Conservation (phyloP, 371 early-diverging fungal genomes). For the Paraphysoderma sedebokerense region DNA sequence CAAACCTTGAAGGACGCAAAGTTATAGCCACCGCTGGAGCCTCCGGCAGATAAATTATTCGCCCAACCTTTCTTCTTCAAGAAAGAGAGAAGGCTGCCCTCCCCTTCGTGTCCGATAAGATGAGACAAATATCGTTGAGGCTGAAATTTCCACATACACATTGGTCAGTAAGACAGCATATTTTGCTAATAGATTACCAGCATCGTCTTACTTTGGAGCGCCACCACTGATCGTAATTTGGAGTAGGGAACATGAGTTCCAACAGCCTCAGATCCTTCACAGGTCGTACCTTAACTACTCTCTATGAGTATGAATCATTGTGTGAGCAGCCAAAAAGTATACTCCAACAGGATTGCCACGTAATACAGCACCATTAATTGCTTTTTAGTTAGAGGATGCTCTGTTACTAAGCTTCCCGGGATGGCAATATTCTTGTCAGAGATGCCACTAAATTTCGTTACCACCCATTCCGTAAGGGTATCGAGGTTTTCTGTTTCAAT, state of each 20-base stretch:
- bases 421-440: slow-evolving; percentile 50
- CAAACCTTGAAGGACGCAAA: slow-evolving; percentile 70
- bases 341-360: too few species aligned
- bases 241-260: slow-evolving; percentile 71
- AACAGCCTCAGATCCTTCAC: slow-evolving; percentile 63
- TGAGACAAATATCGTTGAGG: slow-evolving; percentile 55
- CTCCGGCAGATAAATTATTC: slow-evolving; percentile 46
- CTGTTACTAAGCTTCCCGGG: slow-evolving; percentile 34
- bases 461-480: slow-evolving; percentile 58
- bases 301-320: slow-evolving; percentile 14
- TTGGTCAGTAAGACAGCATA: slow-evolving; percentile 3
- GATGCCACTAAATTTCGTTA: slow-evolving; percentile 54
- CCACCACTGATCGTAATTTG: slow-evolving; percentile 45
- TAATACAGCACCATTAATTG: slow-evolving; percentile 30
- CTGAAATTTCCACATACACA: slow-evolving; percentile 17
- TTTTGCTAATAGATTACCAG: slow-evolving; percentile 2
- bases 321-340: neutral
- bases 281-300: slow-evolving; percentile 55
- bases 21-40: slow-evolving; percentile 40
- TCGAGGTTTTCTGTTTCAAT: slow-evolving; percentile 49
- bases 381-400: slow-evolving; percentile 54
- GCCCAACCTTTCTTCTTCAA: slow-evolving; percentile 85
- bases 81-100: slow-evolving; percentile 67
- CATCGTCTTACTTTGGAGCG: slow-evolving; percentile 23
- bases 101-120: slow-evolving; percentile 65